A percentile compares a stretch with the other conserved stretches of the same genome.
Evolutionary conservation across 176 grass and related monocot genomes (phyloP).

Genomic region (Juncus effusus): DNA sequence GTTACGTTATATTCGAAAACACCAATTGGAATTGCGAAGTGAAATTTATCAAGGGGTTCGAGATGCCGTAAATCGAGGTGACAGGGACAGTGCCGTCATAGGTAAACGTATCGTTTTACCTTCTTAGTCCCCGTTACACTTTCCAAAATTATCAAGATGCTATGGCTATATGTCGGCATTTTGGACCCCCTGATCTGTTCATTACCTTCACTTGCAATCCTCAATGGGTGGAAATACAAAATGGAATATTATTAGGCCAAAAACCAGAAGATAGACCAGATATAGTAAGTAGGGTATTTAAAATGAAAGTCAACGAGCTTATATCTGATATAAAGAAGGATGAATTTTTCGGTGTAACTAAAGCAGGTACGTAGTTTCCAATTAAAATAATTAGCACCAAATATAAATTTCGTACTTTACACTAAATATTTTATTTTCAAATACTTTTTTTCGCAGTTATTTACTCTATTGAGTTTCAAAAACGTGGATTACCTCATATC

Average conservation of each 20-base stretch:
- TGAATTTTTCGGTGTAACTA: neutral
- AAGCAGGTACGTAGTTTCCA: constrained; percentile 5
- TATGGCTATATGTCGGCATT: constrained; percentile 22
- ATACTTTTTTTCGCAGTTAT: neutral
- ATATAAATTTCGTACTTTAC: neutral
- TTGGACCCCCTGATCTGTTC: constrained; percentile 26
- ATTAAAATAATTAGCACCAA: neutral
- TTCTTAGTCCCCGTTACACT: constrained; percentile 25
- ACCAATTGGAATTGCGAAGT: constrained; percentile 23
- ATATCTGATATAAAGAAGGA: constrained; percentile 15
- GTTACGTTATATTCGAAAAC: neutral
- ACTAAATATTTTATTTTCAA: neutral
- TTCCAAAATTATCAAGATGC: constrained; percentile 40
- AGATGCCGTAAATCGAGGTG: constrained; percentile 22
- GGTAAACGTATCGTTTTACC: constrained; percentile 30
- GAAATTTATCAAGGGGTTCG: constrained; percentile 9
- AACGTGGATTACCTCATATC: neutral
- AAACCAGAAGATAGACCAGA: constrained; percentile 22
- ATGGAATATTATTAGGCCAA: neutral
- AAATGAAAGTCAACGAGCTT: constrained; percentile 13
- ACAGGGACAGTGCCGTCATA: neutral
- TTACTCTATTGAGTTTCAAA: constrained; percentile 22
- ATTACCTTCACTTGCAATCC: constrained; percentile 39
- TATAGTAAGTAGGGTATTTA: constrained; percentile 24
- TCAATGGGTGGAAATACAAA: constrained; percentile 28